phyloP scores from a whole-genome alignment of 2,329 filamentous ascomycete species.

The Pyricularia pennisetigena region DNA sequence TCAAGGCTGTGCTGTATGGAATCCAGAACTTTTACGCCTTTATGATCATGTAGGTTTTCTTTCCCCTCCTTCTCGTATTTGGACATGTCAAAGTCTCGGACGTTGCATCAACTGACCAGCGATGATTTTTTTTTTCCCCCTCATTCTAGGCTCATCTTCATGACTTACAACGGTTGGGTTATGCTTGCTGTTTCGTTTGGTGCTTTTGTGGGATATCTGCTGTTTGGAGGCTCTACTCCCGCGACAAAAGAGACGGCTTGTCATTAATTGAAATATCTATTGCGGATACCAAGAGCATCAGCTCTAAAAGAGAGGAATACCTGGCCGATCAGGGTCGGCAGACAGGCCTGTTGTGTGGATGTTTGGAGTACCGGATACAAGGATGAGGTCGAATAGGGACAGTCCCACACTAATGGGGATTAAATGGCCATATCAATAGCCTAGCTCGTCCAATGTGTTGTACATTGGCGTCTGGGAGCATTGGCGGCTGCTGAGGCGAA shows the following conservation, averaged over 20 bases:
- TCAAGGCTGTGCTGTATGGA: slow-evolving; percentile 79
- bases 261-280: slow-evolving; percentile 46
- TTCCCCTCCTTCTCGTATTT: neutral
- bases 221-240: slow-evolving; percentile 63
- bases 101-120: neutral
- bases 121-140: too few relatives aligned
- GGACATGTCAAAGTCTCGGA: neutral
- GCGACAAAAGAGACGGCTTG: slow-evolving; percentile 83
- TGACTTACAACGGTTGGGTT: slow-evolving; percentile 99
- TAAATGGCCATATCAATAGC: neutral
- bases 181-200: slow-evolving; percentile 88
- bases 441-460: neutral
- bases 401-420: neutral
- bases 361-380: neutral
- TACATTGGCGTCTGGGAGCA: neutral
- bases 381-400: neutral
- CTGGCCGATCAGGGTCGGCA: neutral
- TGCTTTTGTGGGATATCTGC: slow-evolving; percentile 77
- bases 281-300: neutral
- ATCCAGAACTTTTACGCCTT: slow-evolving; percentile 97
- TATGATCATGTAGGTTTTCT: slow-evolving; percentile 84
- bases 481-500: too few relatives aligned
- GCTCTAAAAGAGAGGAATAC: neutral
- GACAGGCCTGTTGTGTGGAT: neutral
- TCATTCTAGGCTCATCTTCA: slow-evolving; percentile 74